Conservation (phyloP, 2,329 filamentous ascomycete genomes). For the Paecilomyces sp. region DNA sequence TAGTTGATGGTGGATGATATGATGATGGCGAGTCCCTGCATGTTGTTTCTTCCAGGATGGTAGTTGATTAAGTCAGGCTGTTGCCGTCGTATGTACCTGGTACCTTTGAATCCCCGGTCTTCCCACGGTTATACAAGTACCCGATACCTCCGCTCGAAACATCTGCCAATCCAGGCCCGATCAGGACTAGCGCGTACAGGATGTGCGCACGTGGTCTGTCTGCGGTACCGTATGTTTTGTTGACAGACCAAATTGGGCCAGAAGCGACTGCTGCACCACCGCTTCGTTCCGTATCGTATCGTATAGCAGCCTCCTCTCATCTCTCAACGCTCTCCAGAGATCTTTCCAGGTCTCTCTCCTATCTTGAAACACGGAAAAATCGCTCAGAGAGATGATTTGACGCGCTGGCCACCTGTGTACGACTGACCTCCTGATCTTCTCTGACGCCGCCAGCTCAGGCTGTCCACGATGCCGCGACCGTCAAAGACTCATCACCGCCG, state of each 20-base stretch:
- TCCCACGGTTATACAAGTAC: not conserved
- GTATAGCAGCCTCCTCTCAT: not conserved
- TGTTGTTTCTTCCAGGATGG: no score
- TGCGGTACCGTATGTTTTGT: constrained; percentile 31
- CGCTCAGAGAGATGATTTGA: not conserved
- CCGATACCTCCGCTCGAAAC: not conserved
- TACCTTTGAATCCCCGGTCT: not conserved
- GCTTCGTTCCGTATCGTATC: constrained; percentile 1
- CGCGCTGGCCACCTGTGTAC: not conserved
- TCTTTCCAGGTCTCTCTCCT: not conserved
- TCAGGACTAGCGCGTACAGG: not conserved
- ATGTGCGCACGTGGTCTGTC: constrained; percentile 15
- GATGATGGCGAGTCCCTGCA: no score
- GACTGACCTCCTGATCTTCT: not conserved
- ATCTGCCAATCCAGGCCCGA: not conserved
- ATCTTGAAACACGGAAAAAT: not conserved
- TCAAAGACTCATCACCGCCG: constrained; percentile 32
- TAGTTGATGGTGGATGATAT: no score
- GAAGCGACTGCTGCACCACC: not conserved
- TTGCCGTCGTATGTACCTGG: not conserved
- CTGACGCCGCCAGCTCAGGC: constrained; percentile 19
- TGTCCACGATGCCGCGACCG: constrained; percentile 46
- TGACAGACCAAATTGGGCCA: constrained; percentile 12
- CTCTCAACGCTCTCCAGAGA: not conserved
- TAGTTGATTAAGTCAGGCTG: no score